Base-by-base conservation (phyloP, 2,329 filamentous ascomycete genomes). In the Coniochaeta prunicola region DNA sequence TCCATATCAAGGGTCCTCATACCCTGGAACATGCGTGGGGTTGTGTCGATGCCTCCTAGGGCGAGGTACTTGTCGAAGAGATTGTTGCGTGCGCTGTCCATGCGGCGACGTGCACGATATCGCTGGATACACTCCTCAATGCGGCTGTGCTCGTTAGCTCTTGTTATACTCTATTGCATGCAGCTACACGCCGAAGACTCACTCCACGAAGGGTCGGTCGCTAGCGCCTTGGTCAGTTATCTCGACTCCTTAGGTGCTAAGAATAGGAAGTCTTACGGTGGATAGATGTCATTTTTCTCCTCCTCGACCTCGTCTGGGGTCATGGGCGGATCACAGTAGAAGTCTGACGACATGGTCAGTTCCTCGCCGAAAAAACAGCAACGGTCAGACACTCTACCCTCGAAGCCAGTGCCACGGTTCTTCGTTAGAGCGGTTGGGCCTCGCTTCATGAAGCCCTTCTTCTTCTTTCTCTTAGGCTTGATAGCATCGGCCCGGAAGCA, bases 51-150 rank as follows among this genome's bases (percentile, higher is more conserved):
- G 4, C 94, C 93, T 2, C 94, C 94, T 50, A 93, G 88, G 36
- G 84, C 80, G 59, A 97, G 82, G 68, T 94, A 96, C 63, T 89
- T 90, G 67, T 84, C 80, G 73, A 99, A 94, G 34, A 92, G 75
- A 19, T 80, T 76, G 4, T 77, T 71, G 26, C 85, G 85, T 4
- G 84, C 77, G 13, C 77, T 71, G 60, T 89, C 83, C 60, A 96
- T 82, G 63, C 90, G 92, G 33, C 92, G 88, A 53, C 87, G 89
- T 36, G 83, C 80, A 62, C 89, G 85, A 74, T 88, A 99, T 15
- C 91, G 88, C 64, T 92, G 86, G 58, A 97, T 89, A 53, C 91
- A 94, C 28, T 87, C 82, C 68, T 97, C 88, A 42, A 97, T 91
- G 53, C 94, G 91, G 59, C 88, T 89, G 60, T 42, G 54, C 30